These are phyloP conservation scores for Fraxinus sp. DNA, from an alignment of 305 asterid species.

Conservation along the genomic window DNA sequence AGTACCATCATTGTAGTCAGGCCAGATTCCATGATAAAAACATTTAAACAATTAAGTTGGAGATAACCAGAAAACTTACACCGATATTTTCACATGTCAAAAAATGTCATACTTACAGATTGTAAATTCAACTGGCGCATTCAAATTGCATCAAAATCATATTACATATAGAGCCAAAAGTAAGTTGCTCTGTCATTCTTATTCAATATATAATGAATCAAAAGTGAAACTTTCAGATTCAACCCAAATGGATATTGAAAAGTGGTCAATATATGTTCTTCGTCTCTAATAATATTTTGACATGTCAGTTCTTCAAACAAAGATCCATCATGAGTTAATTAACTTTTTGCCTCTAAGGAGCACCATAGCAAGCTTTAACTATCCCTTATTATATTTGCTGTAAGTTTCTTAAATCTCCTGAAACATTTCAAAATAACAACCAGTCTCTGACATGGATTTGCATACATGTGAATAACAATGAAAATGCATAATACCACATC, in stretches of 20 bases:
- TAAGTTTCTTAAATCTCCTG: not conserved
- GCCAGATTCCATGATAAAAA: no score
- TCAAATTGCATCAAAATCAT: constrained; percentile 54
- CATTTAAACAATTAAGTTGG: no score
- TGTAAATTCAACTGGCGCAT: constrained; percentile 57
- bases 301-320: not conserved
- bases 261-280: not conserved
- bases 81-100: no score
- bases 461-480: no score
- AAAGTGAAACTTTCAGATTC: not conserved
- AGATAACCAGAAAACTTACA: no score
- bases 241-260: not conserved
- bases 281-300: not conserved
- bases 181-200: constrained; percentile 21
- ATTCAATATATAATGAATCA: not conserved
- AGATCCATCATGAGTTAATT: not conserved
- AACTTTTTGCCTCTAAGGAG: not conserved
- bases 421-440: no score
- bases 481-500: no score
- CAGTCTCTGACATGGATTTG: no score
- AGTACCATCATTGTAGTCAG: no score
- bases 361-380: not conserved
- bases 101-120: constrained; percentile 54
- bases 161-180: constrained; percentile 16
- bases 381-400: not conserved